Evolutionary conservation across 495 filamentous ascomycete genomes (phyloP).

Genomic region (Aspergillus heteromorphus): DNA sequence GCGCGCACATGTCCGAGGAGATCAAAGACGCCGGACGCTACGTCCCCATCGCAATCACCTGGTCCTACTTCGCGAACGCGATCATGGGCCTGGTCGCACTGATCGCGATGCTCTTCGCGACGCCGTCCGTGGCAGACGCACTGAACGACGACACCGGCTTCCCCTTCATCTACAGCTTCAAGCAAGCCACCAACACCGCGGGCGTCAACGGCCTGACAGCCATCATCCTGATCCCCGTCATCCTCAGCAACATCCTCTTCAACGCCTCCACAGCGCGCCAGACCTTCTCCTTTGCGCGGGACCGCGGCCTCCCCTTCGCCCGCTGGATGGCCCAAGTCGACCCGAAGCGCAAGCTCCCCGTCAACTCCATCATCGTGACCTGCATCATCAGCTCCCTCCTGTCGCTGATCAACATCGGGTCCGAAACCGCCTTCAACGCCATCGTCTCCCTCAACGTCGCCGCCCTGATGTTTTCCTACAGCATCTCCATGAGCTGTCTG

Average conservation of each 20-base stretch:
- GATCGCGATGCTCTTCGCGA: conserved; percentile 32
- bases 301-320: conserved; percentile 41
- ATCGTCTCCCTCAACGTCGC: conserved; percentile 43
- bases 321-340: conserved; percentile 25
- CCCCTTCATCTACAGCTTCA: conserved; percentile 30
- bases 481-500: conserved; percentile 30
- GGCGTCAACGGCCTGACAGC: conserved; percentile 20
- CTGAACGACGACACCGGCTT: conserved; percentile 24
- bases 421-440: conserved; percentile 49
- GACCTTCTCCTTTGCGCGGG: conserved; percentile 17
- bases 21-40: conserved; percentile 31
- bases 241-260: conserved; percentile 18
- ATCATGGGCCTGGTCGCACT: conserved; percentile 32
- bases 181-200: conserved; percentile 16
- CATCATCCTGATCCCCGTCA: conserved; percentile 22
- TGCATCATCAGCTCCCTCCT: conserved; percentile 12
- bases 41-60: conserved; percentile 27
- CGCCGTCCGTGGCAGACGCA: conserved; percentile 29
- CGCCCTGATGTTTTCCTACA: conserved; percentile 36
- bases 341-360: conserved; percentile 26
- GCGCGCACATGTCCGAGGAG: conserved; percentile 38
- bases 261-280: conserved; percentile 17
- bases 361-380: conserved; percentile 19
- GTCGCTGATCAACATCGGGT: conserved; percentile 38
- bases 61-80: conserved; percentile 29